phyloP scores from a whole-genome alignment of 495 filamentous ascomycete species.

The Aspergillus coremiiformis region DNA sequence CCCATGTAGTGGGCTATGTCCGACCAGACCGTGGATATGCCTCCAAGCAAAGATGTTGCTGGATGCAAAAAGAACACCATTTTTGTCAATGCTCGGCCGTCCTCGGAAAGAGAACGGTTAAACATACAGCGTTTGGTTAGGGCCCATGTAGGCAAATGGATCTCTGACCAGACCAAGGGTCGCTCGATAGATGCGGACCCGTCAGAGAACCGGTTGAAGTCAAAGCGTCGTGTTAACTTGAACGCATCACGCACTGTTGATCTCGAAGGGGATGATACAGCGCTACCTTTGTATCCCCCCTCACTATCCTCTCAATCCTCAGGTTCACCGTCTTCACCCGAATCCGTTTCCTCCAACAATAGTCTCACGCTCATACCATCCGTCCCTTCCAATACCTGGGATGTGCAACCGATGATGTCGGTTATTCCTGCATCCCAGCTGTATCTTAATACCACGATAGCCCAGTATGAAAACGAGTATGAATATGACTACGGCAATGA shows the following conservation, averaged over 20 bases:
- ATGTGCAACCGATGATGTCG: background rate
- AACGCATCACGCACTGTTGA: background rate
- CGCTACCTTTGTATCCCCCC: slow-evolving; percentile 2
- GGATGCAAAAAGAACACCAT: slow-evolving; percentile 25
- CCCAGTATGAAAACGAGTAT: background rate
- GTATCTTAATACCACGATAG: background rate
- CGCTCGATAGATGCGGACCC: slow-evolving; percentile 9
- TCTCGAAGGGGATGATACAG: background rate
- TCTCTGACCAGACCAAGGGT: slow-evolving; percentile 36
- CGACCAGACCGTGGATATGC: slow-evolving; percentile 14
- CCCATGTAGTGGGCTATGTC: slow-evolving; percentile 6
- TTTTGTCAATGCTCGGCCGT: slow-evolving; percentile 35
- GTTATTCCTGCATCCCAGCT: background rate
- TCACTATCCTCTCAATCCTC: slow-evolving; percentile 6
- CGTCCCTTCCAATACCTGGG: background rate
- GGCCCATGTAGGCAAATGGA: slow-evolving; percentile 37
- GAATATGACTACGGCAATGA: background rate
- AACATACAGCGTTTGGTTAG: slow-evolving; percentile 30
- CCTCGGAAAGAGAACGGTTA: slow-evolving; percentile 27
- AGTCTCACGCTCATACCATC: background rate
- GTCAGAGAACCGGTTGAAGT: background rate
- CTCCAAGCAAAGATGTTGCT: slow-evolving; percentile 18
- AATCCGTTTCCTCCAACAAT: slow-evolving; percentile 2
- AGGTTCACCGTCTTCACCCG: slow-evolving; percentile 7
- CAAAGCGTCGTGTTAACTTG: too few relatives aligned